Evolutionary conservation across 352 stramenopile genomes (phyloP).

Genomic region (Phytopythium mirpurense): DNA sequence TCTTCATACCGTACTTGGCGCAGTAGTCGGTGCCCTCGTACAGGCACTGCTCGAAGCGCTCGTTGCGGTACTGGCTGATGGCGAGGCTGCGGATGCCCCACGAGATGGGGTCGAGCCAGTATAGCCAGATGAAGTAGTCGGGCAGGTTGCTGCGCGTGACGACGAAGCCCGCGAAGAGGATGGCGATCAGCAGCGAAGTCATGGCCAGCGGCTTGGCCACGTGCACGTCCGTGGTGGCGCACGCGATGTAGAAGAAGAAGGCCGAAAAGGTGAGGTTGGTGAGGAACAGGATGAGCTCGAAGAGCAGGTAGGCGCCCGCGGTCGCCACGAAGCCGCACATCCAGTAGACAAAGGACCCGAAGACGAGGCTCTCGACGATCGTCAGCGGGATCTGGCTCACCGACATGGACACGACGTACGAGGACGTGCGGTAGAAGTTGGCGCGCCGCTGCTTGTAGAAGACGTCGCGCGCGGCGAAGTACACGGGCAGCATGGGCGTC

Average conservation of each 20-base stretch:
- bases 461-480: conserved; percentile 24
- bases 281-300: conserved; percentile 31
- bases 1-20: conserved; percentile 24
- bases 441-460: conserved; percentile 36
- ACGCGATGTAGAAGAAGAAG: conserved; percentile 43
- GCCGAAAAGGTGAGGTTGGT: conserved; percentile 32
- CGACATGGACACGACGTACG: conserved; percentile 31
- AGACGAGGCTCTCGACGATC: conserved; percentile 31
- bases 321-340: conserved; percentile 43
- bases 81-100: conserved; percentile 34
- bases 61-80: conserved; percentile 27
- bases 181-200: conserved; percentile 23
- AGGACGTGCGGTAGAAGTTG: conserved; percentile 34
- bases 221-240: conserved; percentile 21
- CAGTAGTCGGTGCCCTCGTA: conserved; percentile 27
- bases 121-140: conserved; percentile 43
- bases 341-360: conserved; percentile 45
- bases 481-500: conserved; percentile 25
- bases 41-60: conserved; percentile 20
- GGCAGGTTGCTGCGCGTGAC: conserved; percentile 29
- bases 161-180: conserved; percentile 44
- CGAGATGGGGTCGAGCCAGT: conserved; percentile 45
- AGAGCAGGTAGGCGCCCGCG: conserved; percentile 26
- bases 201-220: conserved; percentile 36
- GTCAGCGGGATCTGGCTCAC: conserved; percentile 38